Evolutionary conservation across 306 rosid species (phyloP), one percentile per base, ranked within the genome.

Genomic region (Trifolium pratense): DNA sequence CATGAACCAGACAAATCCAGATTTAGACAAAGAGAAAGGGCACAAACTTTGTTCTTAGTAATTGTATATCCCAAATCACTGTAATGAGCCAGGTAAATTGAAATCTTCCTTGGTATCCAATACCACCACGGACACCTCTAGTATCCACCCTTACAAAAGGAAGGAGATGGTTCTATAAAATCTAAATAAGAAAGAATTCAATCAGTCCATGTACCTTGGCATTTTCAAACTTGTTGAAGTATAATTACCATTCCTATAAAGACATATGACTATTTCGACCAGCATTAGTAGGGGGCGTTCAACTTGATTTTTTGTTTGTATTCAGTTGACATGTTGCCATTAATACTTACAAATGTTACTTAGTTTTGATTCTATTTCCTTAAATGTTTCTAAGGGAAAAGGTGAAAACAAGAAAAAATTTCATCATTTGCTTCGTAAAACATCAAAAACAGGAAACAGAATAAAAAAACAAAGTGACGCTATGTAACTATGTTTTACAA

Each of bases 1-100:
- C 42, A 78, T 63, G 39, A 52, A 75, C 70, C 78, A 75, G 46
- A 69, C 5, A n/a, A 39, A 23, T 71, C 55, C 45, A 73, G 48
- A 36, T 66, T 74, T 66, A 26, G 66, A 65, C 74, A 11, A 70
- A 58, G 42, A 31, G 59, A 78, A 61, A 9, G n/a, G 11, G 31
- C 58, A 37, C 68, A 66, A 51, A 53, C 63, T 51, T 37, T 20
- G 40, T 26, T 21, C 77, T 18, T 12, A 14, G 56, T 61, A 29
- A 46, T 12, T 56, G 17, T 20, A 67, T 31, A 9, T 17, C 31
- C 40, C 36, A 67, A 14, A 74, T 55, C 51, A 61, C 53, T 25
- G 7, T 29, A 68, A 45, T 45, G 65, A 74, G 52, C 63, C 52
- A 32, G 49, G 58, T 56, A 66, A 58, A 52, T 45, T 58, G 16